Base-by-base conservation (phyloP, 805 yeast species). In the Metschnikowia matae region DNA sequence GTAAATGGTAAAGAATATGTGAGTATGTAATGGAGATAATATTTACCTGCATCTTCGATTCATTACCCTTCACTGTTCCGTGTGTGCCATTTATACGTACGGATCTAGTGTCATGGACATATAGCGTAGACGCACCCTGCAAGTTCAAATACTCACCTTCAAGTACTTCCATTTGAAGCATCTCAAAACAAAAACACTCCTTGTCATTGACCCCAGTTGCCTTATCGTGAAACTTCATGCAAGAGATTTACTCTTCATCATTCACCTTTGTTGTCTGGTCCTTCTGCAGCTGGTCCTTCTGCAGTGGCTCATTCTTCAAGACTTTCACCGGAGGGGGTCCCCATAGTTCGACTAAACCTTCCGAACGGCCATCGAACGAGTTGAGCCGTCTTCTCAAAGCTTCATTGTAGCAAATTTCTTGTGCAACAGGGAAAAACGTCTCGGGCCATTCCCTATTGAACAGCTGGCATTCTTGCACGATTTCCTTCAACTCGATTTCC, bases 381-480 rank as follows among this genome's bases (percentile, higher is more conserved):
- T 62, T 58, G 34, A 80, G 61, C 62, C 97, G 84, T 74, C 94
- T 83, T 68, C 92, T 80, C 48, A 92, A 74, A 1, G 97, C 97
- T 69, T 87, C 92, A 65, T 92, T 94, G 68, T 90, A 87, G 55
- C 96, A 89, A 46, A 92, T 85, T 64, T 94, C 97, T 65, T 87
- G 92, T 40, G 91, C 85, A 13, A 84, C 79, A 8, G 87, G 87
- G 62, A 89, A 85, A 61, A 89, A 81, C 41, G 78, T 70, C 55
- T 80, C 85, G 6, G 85, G 82, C 96, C 97, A 91, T 33, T 89
- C 92, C 41, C 83, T 80, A 62, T 87, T 86, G 56, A 80, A 71
- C 15, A 70, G 57, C 64, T 88, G 89, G 40, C 94, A 89, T 67
- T 89, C 96, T 49, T 66, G 70, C 5, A 87, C 84, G 43, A 89